Percentiles rank a stretch among this genome's conserved stretches.
These are phyloP conservation scores for Arxiozyma telluris DNA, from an alignment of 1,139 yeast genomes.

Conservation along the genomic window DNA sequence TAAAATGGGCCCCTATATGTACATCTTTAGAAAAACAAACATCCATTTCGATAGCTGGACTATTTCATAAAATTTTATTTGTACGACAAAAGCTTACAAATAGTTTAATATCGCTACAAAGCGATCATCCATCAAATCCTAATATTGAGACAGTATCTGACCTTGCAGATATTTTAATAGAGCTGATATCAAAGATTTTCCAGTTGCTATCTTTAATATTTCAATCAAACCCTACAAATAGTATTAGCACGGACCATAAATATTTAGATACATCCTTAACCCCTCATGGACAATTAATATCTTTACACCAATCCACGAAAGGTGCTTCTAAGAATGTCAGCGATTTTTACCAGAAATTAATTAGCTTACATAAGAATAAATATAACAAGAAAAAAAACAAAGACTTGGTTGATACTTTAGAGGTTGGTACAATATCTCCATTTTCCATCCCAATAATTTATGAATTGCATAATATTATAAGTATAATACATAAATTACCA, in stretches of 20 bases:
- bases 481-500: conserved; percentile 25
- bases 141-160: conserved; percentile 10
- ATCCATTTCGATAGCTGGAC: conserved; percentile 7
- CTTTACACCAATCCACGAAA: not conserved
- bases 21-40: not conserved
- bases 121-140: conserved; percentile 6
- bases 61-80: conserved; percentile 17
- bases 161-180: conserved; percentile 17
- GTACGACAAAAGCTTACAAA: conserved; percentile 18
- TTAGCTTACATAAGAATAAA: conserved; percentile 23
- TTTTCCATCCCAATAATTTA: conserved; percentile 23
- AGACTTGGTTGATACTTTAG: conserved; percentile 11
- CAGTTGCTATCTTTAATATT: conserved; percentile 19
- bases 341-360: conserved; percentile 22
- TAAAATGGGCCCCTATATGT: conserved; percentile 3
- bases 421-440: conserved; percentile 26
- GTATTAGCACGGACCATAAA: conserved; percentile 21
- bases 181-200: conserved; percentile 17
- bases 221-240: conserved; percentile 26
- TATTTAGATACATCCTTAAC: conserved; percentile 9
- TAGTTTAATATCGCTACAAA: conserved; percentile 10
- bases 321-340: conserved; percentile 7
- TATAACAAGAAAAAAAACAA: conserved; percentile 20
- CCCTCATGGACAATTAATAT: not conserved
- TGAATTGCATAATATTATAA: conserved; percentile 23